These are phyloP conservation scores for Planoprotostelium fungivorum DNA, from an alignment of 78 protist species.

Conservation along the genomic window DNA sequence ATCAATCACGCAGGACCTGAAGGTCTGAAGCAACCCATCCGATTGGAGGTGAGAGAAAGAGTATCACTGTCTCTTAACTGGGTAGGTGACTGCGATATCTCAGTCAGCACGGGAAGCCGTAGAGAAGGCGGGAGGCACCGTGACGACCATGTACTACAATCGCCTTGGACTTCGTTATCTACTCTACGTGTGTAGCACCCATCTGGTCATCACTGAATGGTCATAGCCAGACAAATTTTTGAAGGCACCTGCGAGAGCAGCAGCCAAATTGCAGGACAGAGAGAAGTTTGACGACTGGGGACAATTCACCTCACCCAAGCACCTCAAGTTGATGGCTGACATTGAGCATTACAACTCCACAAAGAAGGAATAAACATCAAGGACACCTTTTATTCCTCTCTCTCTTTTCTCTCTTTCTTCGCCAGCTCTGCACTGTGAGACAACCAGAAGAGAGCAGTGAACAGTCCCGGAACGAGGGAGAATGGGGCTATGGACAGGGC, in stretches of 20 bases:
- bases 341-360: neutral
- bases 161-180: slow-evolving; percentile 57
- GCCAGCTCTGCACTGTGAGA: too few species aligned
- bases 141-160: slow-evolving; percentile 45
- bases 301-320: neutral
- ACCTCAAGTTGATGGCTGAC: neutral
- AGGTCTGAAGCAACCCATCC: neutral
- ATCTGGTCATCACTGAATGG: neutral
- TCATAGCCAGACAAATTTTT: neutral
- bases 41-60: neutral
- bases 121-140: slow-evolving; percentile 56
- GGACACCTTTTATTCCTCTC: too few species aligned
- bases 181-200: slow-evolving; percentile 4
- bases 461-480: neutral
- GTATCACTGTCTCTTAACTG: neutral
- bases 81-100: slow-evolving; percentile 30
- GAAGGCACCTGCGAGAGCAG: neutral
- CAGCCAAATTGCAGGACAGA: neutral
- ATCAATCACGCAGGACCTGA: too few species aligned
- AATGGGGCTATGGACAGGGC: neutral
- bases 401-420: too few species aligned
- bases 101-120: slow-evolving; percentile 31
- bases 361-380: neutral
- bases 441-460: too few species aligned
- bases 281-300: neutral